Evolutionary conservation across 805 yeast genomes (phyloP).

Genomic region (Metschnikowia continentalis): DNA sequence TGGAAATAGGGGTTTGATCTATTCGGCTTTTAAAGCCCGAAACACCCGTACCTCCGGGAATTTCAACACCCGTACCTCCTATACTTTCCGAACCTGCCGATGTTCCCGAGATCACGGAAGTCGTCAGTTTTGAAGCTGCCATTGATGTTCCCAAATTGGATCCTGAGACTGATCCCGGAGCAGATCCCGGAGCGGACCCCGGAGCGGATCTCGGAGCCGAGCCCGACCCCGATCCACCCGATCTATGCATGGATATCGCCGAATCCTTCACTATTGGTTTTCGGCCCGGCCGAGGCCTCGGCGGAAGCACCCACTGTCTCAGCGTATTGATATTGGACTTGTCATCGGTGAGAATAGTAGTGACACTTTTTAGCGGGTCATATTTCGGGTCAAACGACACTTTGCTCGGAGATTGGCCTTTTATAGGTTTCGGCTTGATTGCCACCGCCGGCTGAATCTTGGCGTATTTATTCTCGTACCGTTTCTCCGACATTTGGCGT

Average conservation of each 20-base stretch:
- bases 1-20: too few species aligned
- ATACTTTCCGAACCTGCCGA: background rate
- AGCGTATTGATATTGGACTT: slow-evolving; percentile 49
- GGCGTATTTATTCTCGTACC: slow-evolving; percentile 22
- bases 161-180: background rate
- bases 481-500: background rate
- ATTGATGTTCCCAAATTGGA: background rate
- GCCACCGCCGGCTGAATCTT: slow-evolving; percentile 40
- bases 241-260: background rate
- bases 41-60: too few species aligned
- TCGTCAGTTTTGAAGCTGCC: background rate
- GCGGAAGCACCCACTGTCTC: slow-evolving; percentile 80
- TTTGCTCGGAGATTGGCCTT: slow-evolving; percentile 22
- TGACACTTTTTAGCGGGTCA: slow-evolving; percentile 12
- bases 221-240: too few species aligned
- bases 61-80: too few species aligned
- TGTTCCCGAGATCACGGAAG: too few species aligned
- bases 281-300: slow-evolving; percentile 74
- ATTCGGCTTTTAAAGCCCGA: too few species aligned
- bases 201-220: background rate
- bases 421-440: slow-evolving; percentile 29
- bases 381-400: slow-evolving; percentile 21
- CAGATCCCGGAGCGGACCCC: background rate
- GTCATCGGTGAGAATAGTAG: slow-evolving; percentile 2
- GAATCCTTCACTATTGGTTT: slow-evolving; percentile 33